Percentiles rank a stretch among this genome's conserved stretches.
Evolutionary conservation across 257 asterid genomes (phyloP).

Genomic region (Hygrophila difformis): DNA sequence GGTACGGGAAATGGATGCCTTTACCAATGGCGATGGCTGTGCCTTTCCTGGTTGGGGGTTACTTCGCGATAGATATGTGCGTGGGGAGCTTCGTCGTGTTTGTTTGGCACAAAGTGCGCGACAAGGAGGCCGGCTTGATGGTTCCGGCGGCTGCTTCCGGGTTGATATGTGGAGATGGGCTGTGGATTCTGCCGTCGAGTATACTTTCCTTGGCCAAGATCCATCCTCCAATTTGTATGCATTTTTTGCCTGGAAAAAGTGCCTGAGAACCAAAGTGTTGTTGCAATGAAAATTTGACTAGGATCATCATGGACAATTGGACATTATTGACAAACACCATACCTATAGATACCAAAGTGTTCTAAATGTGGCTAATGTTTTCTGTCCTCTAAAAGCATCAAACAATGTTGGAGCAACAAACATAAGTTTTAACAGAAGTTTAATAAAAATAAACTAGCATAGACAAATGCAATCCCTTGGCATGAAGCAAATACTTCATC

Average conservation of each 20-base stretch:
- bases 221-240: conserved; percentile 60
- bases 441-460: too few relatives aligned
- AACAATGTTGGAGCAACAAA: too few relatives aligned
- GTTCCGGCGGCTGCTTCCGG: conserved; percentile 68
- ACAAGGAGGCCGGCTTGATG: conserved; percentile 43
- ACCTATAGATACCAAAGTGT: too few relatives aligned
- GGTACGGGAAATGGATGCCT: conserved; percentile 41
- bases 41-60: conserved; percentile 66
- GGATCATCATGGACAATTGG: too few relatives aligned
- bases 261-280: conserved; percentile 20
- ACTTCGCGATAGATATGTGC: conserved; percentile 72
- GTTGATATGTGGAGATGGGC: conserved; percentile 65
- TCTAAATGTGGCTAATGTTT: too few relatives aligned
- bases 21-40: conserved; percentile 90
- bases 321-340: too few relatives aligned
- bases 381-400: too few relatives aligned
- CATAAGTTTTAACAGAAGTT: too few relatives aligned
- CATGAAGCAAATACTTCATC: too few relatives aligned
- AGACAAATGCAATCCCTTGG: too few relatives aligned
- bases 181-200: conserved; percentile 63
- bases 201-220: conserved; percentile 49
- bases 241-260: conserved; percentile 26
- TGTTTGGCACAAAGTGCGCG: conserved; percentile 38
- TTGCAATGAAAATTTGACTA: too few relatives aligned
- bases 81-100: conserved; percentile 57